Evolutionary conservation across 2,329 filamentous ascomycete genomes (phyloP).

Genomic region (Paecilomyces fulvus): DNA sequence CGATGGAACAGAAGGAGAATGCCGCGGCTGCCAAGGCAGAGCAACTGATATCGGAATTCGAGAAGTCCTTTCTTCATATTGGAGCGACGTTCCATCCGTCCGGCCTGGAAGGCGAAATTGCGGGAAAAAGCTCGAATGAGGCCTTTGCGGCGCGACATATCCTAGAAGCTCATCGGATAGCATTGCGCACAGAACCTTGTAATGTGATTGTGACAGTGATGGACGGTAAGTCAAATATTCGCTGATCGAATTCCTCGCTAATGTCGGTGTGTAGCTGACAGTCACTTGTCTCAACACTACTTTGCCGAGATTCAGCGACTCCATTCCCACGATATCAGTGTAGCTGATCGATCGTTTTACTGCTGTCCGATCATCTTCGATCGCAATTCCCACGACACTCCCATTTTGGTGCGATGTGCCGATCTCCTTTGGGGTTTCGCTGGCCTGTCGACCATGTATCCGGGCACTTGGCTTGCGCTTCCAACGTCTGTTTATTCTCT

Average conservation of each 20-base stretch:
- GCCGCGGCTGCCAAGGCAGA: slow-evolving; percentile 55
- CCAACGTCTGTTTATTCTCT: slow-evolving; percentile 68
- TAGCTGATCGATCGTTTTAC: slow-evolving; percentile 51
- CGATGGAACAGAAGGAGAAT: slow-evolving; percentile 62
- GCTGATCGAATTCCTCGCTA: not conserved
- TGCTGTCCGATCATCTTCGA: slow-evolving; percentile 66
- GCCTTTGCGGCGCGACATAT: slow-evolving; percentile 52
- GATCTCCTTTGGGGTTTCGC: slow-evolving; percentile 66
- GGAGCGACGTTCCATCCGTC: slow-evolving; percentile 59
- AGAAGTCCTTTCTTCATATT: slow-evolving; percentile 57
- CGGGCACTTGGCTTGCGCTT: slow-evolving; percentile 55
- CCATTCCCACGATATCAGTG: slow-evolving; percentile 44
- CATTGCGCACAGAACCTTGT: slow-evolving; percentile 30
- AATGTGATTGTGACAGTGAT: slow-evolving; percentile 64
- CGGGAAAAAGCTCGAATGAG: slow-evolving; percentile 67
- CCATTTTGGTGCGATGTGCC: slow-evolving; percentile 60
- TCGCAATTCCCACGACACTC: slow-evolving; percentile 61
- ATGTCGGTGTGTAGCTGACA: slow-evolving; percentile 32
- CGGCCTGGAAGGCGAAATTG: slow-evolving; percentile 58
- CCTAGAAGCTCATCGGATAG: slow-evolving; percentile 13
- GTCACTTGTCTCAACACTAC: slow-evolving; percentile 60
- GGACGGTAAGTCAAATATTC: slow-evolving; percentile 49
- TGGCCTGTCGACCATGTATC: slow-evolving; percentile 61
- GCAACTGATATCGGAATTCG: slow-evolving; percentile 53
- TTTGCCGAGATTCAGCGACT: slow-evolving; percentile 57